These are phyloP conservation scores for Eragrostis nindensis DNA, from an alignment of 176 grass and related monocot species.

Conservation along the genomic window DNA sequence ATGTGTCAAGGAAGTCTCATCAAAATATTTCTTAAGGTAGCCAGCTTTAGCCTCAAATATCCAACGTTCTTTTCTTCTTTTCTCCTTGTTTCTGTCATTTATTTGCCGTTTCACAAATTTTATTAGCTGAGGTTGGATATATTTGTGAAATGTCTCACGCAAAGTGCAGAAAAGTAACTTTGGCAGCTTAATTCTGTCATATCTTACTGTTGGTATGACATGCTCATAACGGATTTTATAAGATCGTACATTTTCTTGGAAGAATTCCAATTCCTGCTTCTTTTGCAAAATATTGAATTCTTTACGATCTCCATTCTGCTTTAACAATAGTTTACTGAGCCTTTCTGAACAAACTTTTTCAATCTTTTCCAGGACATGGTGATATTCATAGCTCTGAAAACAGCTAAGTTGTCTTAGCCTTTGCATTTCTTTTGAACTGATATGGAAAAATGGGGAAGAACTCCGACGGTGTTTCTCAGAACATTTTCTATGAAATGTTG, in stretches of 20 bases:
- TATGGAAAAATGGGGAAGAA: slow-evolving; percentile 6
- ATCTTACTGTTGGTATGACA: slow-evolving; percentile 39
- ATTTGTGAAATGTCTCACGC: slow-evolving; percentile 39
- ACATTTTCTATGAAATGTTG: slow-evolving; percentile 20
- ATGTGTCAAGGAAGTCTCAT: slow-evolving; percentile 46
- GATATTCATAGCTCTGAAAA: slow-evolving; percentile 27
- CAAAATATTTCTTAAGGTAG: slow-evolving; percentile 63
- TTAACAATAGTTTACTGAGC: slow-evolving; percentile 42
- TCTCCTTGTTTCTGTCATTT: slow-evolving; percentile 71
- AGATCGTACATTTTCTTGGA: slow-evolving; percentile 23
- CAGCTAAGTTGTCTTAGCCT: slow-evolving; percentile 14
- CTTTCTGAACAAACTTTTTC: slow-evolving; percentile 62
- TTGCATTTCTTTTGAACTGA: slow-evolving; percentile 45
- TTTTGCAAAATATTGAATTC: slow-evolving; percentile 46
- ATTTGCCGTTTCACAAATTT: slow-evolving; percentile 56
- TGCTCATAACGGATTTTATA: slow-evolving; percentile 27
- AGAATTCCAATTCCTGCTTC: slow-evolving; percentile 41
- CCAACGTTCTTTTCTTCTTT: slow-evolving; percentile 50
- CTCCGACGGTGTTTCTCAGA: slow-evolving; percentile 4
- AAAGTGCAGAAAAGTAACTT: slow-evolving; percentile 49
- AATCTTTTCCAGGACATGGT: slow-evolving; percentile 29
- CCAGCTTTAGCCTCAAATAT: slow-evolving; percentile 69
- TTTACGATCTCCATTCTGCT: slow-evolving; percentile 55
- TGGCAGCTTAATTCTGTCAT: slow-evolving; percentile 43
- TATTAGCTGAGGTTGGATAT: slow-evolving; percentile 51